Base-by-base conservation (phyloP, 2,329 filamentous ascomycete genomes). In the Aspergillus vadensis region DNA sequence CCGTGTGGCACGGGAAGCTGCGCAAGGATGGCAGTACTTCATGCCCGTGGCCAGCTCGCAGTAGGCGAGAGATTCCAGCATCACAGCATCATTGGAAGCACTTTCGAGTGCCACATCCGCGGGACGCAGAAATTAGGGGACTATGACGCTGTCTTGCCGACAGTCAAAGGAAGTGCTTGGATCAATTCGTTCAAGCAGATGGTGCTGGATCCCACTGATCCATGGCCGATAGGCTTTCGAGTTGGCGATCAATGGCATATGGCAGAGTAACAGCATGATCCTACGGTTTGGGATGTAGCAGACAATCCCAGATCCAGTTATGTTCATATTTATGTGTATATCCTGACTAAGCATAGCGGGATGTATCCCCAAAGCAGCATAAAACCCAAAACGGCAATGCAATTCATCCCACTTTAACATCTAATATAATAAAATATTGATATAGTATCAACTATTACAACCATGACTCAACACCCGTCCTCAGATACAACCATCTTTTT, bases 151-250 rank as follows among this genome's bases (percentile, higher is more conserved):
- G 10, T 30, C 27, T 30, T 30, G 27, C 27, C 27, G 27, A 30
- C 27, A 9, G 27, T 30, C 1, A 30, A 30, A 30, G 27, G 27
- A 30, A 30, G 27, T 30, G 80, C 74, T 1, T 82, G 80, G 79
- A 78, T 82, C 49, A 80, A 77, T 0, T 70, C 75, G 15, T 77
- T 74, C 56, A 77, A 78, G 61, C 74, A 80, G 57, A 68, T 77
- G 12, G 67, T 78, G 9, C 61, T 82, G 7, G 79, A 81, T 62
- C 72, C 77, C 1, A 69, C 71, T 1, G 80, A 81, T 65, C 79
- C 79, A 0, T 81, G 78, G 60, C 79, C 77, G 7, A 58, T 65
- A 7, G 76, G 75, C 2, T 79, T 83, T 65, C 60, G 72, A 36
- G 73, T 76, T n/a, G 72, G 72, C 0, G 74, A 76, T 44, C 56